These are phyloP conservation scores for Clarkia xantiana DNA, from an alignment of 345 rosid genomes.

Conservation along the genomic window DNA sequence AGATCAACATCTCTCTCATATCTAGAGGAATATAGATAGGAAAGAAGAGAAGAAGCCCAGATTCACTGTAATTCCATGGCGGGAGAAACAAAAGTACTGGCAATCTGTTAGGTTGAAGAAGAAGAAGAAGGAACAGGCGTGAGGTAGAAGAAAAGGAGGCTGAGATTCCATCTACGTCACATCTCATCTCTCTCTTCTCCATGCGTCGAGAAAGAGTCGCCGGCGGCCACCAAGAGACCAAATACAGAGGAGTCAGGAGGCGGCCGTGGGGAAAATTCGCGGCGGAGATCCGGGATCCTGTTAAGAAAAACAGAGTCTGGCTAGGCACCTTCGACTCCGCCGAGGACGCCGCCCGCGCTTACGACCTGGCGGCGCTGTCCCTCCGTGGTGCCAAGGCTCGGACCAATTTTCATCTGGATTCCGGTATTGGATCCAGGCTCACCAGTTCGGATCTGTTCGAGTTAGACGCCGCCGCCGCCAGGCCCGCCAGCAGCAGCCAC, in stretches of 20 bases:
- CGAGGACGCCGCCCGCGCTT: conserved; percentile 24
- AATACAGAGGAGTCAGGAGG: conserved; percentile 25
- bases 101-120: not conserved
- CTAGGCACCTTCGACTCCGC: conserved; percentile 24
- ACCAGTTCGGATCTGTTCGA: not conserved
- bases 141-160: too few relatives aligned
- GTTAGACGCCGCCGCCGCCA: conserved; percentile 3
- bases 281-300: conserved; percentile 28
- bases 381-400: conserved; percentile 20
- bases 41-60: not conserved
- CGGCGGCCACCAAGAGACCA: conserved; percentile 4
- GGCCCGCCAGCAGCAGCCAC: conserved; percentile 14
- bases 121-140: not conserved
- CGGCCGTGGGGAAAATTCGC: conserved; percentile 30
- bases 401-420: conserved; percentile 14
- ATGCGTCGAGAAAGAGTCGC: conserved; percentile 7
- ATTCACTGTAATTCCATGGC: not conserved
- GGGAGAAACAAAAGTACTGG: not conserved
- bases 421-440: conserved; percentile 4
- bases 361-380: conserved; percentile 21
- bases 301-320: conserved; percentile 24
- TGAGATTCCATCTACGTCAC: not conserved
- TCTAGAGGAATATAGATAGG: not conserved
- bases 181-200: not conserved
- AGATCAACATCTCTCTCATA: too few relatives aligned